Base-by-base conservation (phyloP, 306 rosid species). In the Fragaria nilgerrensis region DNA sequence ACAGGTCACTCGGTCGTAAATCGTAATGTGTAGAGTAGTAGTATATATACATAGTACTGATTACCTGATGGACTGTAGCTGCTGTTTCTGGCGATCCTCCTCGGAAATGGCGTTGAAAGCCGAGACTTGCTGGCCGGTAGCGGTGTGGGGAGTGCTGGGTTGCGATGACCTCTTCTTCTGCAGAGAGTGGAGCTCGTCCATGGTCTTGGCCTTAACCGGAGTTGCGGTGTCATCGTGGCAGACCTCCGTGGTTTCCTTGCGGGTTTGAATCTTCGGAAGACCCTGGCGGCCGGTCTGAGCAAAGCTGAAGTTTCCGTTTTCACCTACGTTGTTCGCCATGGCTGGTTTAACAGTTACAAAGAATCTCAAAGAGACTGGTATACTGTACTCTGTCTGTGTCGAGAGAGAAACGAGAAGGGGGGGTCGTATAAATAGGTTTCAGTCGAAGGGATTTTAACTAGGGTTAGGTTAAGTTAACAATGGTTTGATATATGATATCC, bases 41-140 rank as follows among this genome's bases (percentile, higher is more conserved):
- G 4, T 32, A 2, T n/a, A 7, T 9, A 20, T 1, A 7, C 14
- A 25, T 29, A 29, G 3, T 43, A 25, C 20, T 16, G 68, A 83
- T 97, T 11, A 43, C 47, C 98, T 94, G 68, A 94, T 94, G 79
- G 98, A 94, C 50, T 90, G 88, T 25, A 94, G 96, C 70, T 94
- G 96, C 79, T 70, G 87, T 50, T 80, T 80, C 61, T 89, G 96
- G 32, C 90, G 89, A 0, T 89, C 91, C 59, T 87, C 86, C 23
- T 94, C 97, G 6, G 96, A 76, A 11, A 88, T 43, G 7, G 68
- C 1, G 29, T 86, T 41, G 66, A 91, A 88, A 7, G 85, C 78
- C 53, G 88, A 76, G 32, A 80, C 65, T 36, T 45, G 83, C 56
- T 22, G 2, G 1, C 81, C 90, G 1, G 78, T 78, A 9, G 75